phyloP scores from a whole-genome alignment of 768 basidiomycete genomes.

The Naematelia encephala region DNA sequence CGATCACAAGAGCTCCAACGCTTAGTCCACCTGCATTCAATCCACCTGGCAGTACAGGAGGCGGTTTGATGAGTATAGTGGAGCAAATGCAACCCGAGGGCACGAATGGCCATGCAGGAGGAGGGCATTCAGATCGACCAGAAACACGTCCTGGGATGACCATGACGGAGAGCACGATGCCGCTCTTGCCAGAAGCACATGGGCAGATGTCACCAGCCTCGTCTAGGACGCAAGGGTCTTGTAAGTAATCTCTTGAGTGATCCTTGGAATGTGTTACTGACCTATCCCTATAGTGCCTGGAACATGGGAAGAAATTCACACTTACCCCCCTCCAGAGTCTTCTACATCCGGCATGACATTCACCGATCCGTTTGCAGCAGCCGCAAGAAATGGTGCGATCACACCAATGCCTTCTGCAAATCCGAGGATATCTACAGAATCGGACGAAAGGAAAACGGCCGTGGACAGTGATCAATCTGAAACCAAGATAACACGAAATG shows the following conservation, averaged over 20 bases:
- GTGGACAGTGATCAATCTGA: neutral
- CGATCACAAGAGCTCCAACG: neutral
- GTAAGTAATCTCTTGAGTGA: neutral
- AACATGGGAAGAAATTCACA: neutral
- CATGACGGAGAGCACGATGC: conserved; percentile 23
- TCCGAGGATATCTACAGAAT: neutral
- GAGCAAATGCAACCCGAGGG: neutral
- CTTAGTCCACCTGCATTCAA: neutral
- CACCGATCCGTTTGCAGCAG: conserved; percentile 8
- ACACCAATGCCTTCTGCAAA: too few relatives aligned
- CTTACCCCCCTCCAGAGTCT: neutral
- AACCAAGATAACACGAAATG: neutral
- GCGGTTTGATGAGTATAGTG: neutral
- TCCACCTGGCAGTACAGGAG: neutral
- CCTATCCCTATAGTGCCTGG: neutral
- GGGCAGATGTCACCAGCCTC: neutral
- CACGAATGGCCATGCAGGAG: neutral
- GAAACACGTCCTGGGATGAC: conserved; percentile 19
- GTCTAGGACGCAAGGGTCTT: neutral
- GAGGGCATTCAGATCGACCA: neutral
- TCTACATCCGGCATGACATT: neutral
- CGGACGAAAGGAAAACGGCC: neutral
- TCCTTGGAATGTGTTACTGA: neutral
- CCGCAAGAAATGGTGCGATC: neutral
- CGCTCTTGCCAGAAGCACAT: conserved; percentile 26